Evolutionary conservation across 192 early-diverging fungal species (phyloP).

Genomic region (Ambispora gerdemannii): DNA sequence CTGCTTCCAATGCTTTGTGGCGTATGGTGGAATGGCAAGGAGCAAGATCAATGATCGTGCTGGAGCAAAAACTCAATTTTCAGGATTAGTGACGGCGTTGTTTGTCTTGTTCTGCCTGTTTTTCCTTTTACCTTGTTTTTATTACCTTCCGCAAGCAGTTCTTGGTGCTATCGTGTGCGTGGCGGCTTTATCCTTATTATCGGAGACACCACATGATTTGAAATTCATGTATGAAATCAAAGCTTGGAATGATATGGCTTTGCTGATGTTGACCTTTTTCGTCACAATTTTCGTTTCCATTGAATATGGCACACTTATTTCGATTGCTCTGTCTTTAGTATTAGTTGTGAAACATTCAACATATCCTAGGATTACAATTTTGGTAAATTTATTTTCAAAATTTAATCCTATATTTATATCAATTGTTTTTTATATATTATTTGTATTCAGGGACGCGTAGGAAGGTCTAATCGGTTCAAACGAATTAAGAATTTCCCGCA

Average conservation of each 20-base stretch:
- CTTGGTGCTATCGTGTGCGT: constrained; percentile 79
- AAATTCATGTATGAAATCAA: constrained; percentile 73
- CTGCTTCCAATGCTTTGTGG: constrained; percentile 69
- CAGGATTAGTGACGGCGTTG: constrained; percentile 75
- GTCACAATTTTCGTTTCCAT: constrained; percentile 88
- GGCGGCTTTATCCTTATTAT: constrained; percentile 76
- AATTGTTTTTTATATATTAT: constrained; percentile 25
- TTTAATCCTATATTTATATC: too few relatives aligned
- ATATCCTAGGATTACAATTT: constrained; percentile 73
- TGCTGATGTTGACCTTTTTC: constrained; percentile 84
- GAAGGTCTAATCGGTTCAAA: constrained; percentile 66
- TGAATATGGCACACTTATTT: constrained; percentile 90
- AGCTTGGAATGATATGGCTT: constrained; percentile 79
- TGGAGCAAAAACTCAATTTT: constrained; percentile 85
- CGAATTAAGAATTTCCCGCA: constrained; percentile 61
- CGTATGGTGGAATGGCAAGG: constrained; percentile 88
- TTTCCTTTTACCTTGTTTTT: constrained; percentile 77
- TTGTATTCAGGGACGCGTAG: constrained; percentile 48
- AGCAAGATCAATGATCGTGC: constrained; percentile 92
- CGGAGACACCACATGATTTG: constrained; percentile 72
- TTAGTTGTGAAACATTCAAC: constrained; percentile 93
- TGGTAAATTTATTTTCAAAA: too few relatives aligned
- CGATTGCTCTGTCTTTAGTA: constrained; percentile 81
- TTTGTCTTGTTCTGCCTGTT: constrained; percentile 79
- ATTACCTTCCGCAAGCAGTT: constrained; percentile 81